phyloP scores from a whole-genome alignment of 768 basidiomycete genomes.

The Mycena crocata region DNA sequence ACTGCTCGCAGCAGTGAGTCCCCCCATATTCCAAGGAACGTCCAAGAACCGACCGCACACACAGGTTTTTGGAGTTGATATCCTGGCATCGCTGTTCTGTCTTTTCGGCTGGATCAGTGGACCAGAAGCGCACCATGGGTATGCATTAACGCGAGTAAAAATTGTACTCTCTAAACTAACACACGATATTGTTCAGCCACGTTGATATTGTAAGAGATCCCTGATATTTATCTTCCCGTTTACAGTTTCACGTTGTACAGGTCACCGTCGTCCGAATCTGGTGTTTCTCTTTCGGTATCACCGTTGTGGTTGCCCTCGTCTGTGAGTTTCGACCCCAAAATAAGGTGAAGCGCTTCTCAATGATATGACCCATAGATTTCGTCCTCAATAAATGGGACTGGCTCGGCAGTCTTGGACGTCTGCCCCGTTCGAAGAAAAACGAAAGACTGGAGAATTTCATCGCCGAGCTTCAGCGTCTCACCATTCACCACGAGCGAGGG shows the following conservation, averaged over 20 bases:
- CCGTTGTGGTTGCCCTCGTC: conserved; percentile 24
- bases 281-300: conserved; percentile 25
- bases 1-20: conserved; percentile 19
- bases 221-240: neutral
- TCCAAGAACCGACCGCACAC: neutral
- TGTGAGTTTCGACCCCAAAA: neutral
- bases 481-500: conserved; percentile 25
- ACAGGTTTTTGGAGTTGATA: conserved; percentile 25
- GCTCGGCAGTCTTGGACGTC: conserved; percentile 17
- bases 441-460: conserved; percentile 23
- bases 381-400: conserved; percentile 25
- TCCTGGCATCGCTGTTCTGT: conserved; percentile 25
- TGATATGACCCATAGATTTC: conserved; percentile 1
- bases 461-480: conserved; percentile 20
- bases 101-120: conserved; percentile 28
- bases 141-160: neutral
- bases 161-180: neutral
- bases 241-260: neutral
- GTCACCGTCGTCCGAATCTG: conserved; percentile 26
- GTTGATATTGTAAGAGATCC: conserved; percentile 18
- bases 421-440: conserved; percentile 23
- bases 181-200: conserved; percentile 9
- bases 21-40: neutral
- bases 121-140: conserved; percentile 15
- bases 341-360: neutral